These are phyloP conservation scores for Priceomyces melissophilus DNA, from an alignment of 805 yeast species.

Conservation along the genomic window DNA sequence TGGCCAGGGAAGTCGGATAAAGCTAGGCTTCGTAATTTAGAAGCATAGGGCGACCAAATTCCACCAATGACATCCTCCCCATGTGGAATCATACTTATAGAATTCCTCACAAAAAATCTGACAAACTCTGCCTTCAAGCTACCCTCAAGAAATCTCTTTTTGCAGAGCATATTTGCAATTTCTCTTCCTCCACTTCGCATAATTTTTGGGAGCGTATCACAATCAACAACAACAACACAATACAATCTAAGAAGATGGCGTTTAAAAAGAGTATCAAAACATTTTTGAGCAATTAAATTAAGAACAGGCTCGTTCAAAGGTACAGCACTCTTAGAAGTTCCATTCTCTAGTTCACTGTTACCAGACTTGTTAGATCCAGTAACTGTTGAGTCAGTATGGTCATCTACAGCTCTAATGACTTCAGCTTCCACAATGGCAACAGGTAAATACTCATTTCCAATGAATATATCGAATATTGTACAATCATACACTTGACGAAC, in stretches of 20 bases:
- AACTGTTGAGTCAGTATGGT: conserved; percentile 11
- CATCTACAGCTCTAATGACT: conserved; percentile 35
- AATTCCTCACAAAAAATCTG: conserved; percentile 66
- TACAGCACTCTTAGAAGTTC: conserved; percentile 28
- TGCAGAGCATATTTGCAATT: conserved; percentile 86
- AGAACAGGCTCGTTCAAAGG: conserved; percentile 43
- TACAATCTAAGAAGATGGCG: conserved; percentile 73
- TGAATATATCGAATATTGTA: conserved; percentile 80
- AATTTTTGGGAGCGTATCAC: conserved; percentile 80
- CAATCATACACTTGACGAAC: conserved; percentile 84
- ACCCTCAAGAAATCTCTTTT: conserved; percentile 74
- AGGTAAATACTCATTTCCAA: conserved; percentile 78
- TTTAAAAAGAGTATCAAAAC: conserved; percentile 40
- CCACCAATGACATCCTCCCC: conserved; percentile 80
- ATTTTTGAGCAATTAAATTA: conserved; percentile 41
- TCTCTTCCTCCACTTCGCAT: conserved; percentile 83
- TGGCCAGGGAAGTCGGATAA: conserved; percentile 69
- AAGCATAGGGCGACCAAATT: conserved; percentile 76
- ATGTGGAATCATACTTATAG: conserved; percentile 63
- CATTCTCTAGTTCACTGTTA: conserved; percentile 12
- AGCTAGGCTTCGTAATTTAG: conserved; percentile 59
- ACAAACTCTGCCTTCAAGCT: conserved; percentile 75
- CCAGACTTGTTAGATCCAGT: conserved; percentile 16
- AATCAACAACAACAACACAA: conserved; percentile 77
- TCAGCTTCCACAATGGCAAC: conserved; percentile 81